phyloP scores from a whole-genome alignment of 306 rosid genomes.

The Bauhinia variegata region DNA sequence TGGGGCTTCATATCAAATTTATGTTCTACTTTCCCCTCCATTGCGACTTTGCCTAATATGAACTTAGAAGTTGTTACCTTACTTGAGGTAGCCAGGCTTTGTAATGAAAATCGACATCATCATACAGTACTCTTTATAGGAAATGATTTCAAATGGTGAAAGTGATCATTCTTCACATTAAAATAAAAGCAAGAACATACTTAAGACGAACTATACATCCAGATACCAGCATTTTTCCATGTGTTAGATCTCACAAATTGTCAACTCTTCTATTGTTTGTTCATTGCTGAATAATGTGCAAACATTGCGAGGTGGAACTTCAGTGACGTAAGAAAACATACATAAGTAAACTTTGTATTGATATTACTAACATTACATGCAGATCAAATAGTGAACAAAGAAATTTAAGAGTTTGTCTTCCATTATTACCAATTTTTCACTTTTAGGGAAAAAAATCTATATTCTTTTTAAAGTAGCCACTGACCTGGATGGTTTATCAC shows the following conservation, averaged over 20 bases:
- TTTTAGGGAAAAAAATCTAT: not conserved
- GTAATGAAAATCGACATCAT: not conserved
- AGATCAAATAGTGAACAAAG: not conserved
- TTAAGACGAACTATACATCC: not conserved
- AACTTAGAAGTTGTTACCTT: conserved; percentile 21
- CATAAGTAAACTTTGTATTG: not conserved
- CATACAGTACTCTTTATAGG: not conserved
- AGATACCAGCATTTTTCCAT: not conserved
- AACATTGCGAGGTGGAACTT: conserved; percentile 7
- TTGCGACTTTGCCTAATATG: conserved; percentile 67
- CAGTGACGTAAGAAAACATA: conserved; percentile 2
- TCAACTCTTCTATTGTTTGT: not conserved
- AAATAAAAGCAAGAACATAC: not conserved
- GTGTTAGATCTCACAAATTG: conserved; percentile 3
- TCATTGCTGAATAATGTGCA: not conserved
- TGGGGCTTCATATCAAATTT: conserved; percentile 99
- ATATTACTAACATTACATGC: conserved; percentile 11
- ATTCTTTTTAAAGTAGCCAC: not conserved
- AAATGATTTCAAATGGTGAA: not conserved
- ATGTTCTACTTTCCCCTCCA: conserved; percentile 96
- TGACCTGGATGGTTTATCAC: not conserved
- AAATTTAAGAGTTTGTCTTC: not conserved
- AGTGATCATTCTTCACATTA: conserved; percentile 11
- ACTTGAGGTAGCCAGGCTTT: conserved; percentile 19
- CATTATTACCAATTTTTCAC: not conserved